A percentile compares a stretch with the other conserved stretches of the same genome.
These are phyloP conservation scores for Discostella stelligera DNA, from an alignment of 352 stramenopile genomes.

Conservation along the genomic window DNA sequence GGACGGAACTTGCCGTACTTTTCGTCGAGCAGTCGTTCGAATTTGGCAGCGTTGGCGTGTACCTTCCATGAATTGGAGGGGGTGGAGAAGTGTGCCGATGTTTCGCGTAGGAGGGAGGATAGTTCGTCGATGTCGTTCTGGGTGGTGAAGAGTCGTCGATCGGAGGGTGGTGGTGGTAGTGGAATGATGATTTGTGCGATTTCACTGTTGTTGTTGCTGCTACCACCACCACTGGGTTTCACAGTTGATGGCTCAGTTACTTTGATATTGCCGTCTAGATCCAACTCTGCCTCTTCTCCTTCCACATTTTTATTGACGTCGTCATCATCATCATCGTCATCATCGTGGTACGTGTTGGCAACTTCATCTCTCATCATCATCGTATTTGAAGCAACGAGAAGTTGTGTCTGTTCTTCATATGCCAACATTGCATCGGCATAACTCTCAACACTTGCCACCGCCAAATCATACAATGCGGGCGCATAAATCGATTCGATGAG, in stretches of 20 bases:
- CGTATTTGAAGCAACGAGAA: slow-evolving; percentile 24
- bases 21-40: slow-evolving; percentile 78
- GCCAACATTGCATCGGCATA: slow-evolving; percentile 58
- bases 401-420: slow-evolving; percentile 16
- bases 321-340: slow-evolving; percentile 19
- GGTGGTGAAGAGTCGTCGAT: slow-evolving; percentile 58
- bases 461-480: slow-evolving; percentile 55
- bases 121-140: slow-evolving; percentile 67
- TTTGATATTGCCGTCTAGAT: slow-evolving; percentile 37
- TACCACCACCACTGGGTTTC: slow-evolving; percentile 19
- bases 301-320: slow-evolving; percentile 2
- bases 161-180: slow-evolving; percentile 12
- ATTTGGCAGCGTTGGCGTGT: slow-evolving; percentile 79
- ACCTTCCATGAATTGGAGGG: slow-evolving; percentile 55
- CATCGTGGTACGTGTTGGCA: slow-evolving; percentile 4
- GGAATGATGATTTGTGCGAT: slow-evolving; percentile 10
- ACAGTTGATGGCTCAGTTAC: slow-evolving; percentile 3
- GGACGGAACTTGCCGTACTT: slow-evolving; percentile 78
- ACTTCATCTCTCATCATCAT: neutral
- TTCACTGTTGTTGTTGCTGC: slow-evolving; percentile 30
- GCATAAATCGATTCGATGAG: slow-evolving; percentile 60
- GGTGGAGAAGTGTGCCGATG: slow-evolving; percentile 58
- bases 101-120: slow-evolving; percentile 49
- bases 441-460: slow-evolving; percentile 49
- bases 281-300: slow-evolving; percentile 38